Conservation (phyloP, 2,329 filamentous ascomycete genomes). For the Clonostachys rosea region DNA sequence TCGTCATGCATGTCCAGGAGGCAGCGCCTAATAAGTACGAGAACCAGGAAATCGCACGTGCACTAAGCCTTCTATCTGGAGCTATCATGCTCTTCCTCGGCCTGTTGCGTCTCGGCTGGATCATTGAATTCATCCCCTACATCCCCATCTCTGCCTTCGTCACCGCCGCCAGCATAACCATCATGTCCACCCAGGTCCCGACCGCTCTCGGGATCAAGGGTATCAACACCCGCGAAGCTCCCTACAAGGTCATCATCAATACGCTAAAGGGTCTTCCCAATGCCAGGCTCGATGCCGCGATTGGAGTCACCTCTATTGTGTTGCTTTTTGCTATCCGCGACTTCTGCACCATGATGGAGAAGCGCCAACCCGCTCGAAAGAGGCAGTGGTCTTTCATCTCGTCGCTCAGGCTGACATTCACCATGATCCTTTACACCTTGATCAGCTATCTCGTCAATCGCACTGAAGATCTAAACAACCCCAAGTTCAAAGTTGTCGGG, state of each 20-base stretch:
- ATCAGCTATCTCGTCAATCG: conserved; percentile 67
- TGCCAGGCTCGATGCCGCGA: conserved; percentile 61
- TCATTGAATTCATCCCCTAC: conserved; percentile 46
- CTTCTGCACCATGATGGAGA: conserved; percentile 55
- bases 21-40: conserved; percentile 23
- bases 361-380: conserved; percentile 52
- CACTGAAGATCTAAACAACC: conserved; percentile 35
- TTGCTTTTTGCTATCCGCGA: conserved; percentile 62
- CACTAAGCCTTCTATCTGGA: conserved; percentile 39
- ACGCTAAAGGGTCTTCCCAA: conserved; percentile 30
- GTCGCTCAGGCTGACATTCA: conserved; percentile 71
- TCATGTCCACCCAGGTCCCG: conserved; percentile 41
- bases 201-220: conserved; percentile 33
- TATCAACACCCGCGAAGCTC: conserved; percentile 37
- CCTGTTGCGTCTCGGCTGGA: conserved; percentile 39
- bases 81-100: conserved; percentile 37
- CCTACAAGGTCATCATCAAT: conserved; percentile 39
- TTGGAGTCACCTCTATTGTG: conserved; percentile 63
- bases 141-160: conserved; percentile 46
- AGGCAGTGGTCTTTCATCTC: conserved; percentile 69
- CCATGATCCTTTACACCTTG: conserved; percentile 71
- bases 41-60: conserved; percentile 34
- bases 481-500: conserved; percentile 60
- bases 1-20: conserved; percentile 29
- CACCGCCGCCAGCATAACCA: conserved; percentile 44